Percentiles rank a stretch among this genome's conserved stretches.
phyloP scores from a whole-genome alignment of 192 early-diverging fungal species.

The Coemansia pectinata region DNA sequence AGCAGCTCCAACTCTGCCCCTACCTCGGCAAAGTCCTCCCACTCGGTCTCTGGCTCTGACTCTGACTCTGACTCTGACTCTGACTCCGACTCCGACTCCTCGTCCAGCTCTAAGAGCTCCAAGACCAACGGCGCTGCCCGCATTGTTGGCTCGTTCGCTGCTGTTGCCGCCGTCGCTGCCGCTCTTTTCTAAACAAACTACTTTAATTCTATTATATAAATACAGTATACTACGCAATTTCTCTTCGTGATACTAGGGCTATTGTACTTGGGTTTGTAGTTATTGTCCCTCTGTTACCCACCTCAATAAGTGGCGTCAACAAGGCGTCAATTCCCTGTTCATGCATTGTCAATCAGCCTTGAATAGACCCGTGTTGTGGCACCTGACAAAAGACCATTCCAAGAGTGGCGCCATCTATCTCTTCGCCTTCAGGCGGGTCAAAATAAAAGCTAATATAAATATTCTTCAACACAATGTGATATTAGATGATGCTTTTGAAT shows the following conservation, averaged over 20 bases:
- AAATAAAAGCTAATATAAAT: too few species aligned
- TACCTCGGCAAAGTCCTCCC: neutral
- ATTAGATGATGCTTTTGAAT: neutral
- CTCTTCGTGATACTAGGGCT: too few species aligned
- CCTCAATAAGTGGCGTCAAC: too few species aligned
- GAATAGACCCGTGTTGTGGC: too few species aligned
- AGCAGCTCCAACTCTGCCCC: neutral
- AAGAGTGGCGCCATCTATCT: too few species aligned
- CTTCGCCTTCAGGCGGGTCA: too few species aligned
- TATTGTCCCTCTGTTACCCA: neutral
- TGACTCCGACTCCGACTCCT: slow-evolving; percentile 4
- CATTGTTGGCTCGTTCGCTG: slow-evolving; percentile 32
- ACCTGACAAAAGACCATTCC: too few species aligned
- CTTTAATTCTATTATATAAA: slow-evolving; percentile 11
- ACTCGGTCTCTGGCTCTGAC: neutral
- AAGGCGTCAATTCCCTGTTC: too few species aligned
- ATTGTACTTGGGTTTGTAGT: neutral
- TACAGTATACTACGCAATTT: neutral
- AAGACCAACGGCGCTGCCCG: slow-evolving; percentile 36
- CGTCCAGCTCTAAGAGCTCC: slow-evolving; percentile 4
- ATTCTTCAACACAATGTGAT: neutral
- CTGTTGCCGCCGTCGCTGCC: slow-evolving; percentile 37
- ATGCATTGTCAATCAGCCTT: too few species aligned
- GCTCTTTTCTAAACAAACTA: slow-evolving; percentile 38
- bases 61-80: neutral